These are phyloP conservation scores for Arthrinium phaeospermum DNA, from an alignment of 2,329 filamentous ascomycete genomes.

Conservation along the genomic window DNA sequence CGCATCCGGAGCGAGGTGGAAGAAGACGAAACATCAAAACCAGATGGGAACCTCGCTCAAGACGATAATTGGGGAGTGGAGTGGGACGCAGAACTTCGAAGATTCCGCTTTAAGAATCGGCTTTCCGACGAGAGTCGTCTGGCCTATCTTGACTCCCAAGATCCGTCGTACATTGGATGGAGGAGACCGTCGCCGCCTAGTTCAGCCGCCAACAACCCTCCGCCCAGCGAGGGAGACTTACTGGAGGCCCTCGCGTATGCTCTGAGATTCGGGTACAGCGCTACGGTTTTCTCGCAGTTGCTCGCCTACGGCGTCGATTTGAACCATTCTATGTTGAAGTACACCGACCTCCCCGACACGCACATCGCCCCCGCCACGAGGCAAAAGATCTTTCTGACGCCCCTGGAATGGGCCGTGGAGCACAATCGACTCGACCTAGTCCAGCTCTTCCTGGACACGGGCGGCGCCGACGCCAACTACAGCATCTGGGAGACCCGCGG, in stretches of 20 bases:
- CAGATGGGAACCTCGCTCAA: neutral
- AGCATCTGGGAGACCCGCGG: neutral
- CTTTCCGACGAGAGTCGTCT: neutral
- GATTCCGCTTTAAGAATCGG: neutral
- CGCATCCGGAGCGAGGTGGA: neutral
- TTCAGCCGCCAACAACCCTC: neutral
- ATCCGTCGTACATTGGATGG: neutral
- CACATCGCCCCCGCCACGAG: no score
- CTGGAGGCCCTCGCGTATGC: neutral
- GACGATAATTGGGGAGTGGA: neutral
- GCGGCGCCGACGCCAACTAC: slow-evolving; percentile 18
- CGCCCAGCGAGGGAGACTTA: neutral
- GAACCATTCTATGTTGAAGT: neutral
- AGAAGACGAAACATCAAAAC: neutral
- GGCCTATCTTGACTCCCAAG: neutral
- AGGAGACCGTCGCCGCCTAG: no score
- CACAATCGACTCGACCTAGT: slow-evolving; percentile 17
- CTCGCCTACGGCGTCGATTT: slow-evolving; percentile 15
- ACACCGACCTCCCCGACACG: neutral
- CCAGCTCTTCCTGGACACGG: neutral
- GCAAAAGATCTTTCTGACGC: neutral
- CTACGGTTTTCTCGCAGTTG: neutral
- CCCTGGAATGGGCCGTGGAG: slow-evolving; percentile 20
- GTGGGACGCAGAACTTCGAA: neutral
- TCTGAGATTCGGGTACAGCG: slow-evolving; percentile 1